A percentile compares a stretch with the other conserved stretches of the same genome.
Evolutionary conservation across 148 eudicot species (phyloP).

Genomic region (Camellia sinensis): DNA sequence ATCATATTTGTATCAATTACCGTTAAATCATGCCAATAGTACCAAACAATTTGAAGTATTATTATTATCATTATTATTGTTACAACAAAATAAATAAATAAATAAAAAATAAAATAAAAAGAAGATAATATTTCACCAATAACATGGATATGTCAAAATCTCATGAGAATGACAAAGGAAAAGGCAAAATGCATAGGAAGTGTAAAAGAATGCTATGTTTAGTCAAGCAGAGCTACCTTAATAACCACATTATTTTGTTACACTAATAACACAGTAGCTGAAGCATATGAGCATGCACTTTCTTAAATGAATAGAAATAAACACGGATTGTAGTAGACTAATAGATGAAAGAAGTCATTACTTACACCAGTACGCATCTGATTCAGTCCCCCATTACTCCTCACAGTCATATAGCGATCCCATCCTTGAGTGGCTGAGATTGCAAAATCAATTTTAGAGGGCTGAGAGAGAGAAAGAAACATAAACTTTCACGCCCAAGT

Average conservation of each 20-base stretch:
- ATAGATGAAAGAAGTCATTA: constrained; percentile 16
- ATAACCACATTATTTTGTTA: neutral
- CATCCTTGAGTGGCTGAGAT: constrained; percentile 51
- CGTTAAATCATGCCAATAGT: no score
- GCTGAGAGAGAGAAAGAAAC: neutral
- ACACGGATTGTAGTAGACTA: neutral
- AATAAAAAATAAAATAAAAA: neutral
- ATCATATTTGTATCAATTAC: no score
- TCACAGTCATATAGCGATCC: constrained; percentile 72
- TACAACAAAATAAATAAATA: no score
- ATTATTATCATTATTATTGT: no score
- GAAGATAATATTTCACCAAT: neutral
- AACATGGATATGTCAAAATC: neutral
- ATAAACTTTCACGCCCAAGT: neutral
- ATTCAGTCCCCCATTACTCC: constrained; percentile 85
- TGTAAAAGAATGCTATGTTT: neutral
- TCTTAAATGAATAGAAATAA: constrained; percentile 13
- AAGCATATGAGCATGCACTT: constrained; percentile 5
- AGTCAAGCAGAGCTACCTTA: neutral
- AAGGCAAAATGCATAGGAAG: neutral
- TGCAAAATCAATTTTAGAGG: neutral
- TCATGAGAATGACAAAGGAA: neutral
- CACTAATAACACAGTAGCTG: neutral
- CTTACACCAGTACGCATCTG: constrained; percentile 98
- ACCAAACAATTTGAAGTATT: no score